Evolutionary conservation across 2,329 filamentous ascomycete genomes (phyloP).

Genomic region (Gnomoniopsis smithogilvyi): DNA sequence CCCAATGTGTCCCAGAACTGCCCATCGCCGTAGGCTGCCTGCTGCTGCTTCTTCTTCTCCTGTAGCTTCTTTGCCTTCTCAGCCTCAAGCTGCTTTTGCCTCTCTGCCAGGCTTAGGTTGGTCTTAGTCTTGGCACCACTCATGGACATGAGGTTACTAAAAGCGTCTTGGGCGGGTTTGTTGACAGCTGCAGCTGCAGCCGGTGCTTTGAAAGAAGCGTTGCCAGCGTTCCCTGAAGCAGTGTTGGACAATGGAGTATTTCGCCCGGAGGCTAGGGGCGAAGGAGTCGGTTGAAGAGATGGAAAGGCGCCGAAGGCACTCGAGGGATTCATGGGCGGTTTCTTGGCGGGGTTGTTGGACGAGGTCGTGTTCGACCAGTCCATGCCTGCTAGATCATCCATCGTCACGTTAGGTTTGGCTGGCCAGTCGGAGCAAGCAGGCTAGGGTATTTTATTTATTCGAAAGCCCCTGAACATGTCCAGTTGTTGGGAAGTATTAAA

Average conservation of each 20-base stretch:
- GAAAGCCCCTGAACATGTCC: conserved; percentile 18
- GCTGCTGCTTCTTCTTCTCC: conserved; percentile 67
- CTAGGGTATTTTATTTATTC: conserved; percentile 17
- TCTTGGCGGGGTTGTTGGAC: conserved; percentile 28
- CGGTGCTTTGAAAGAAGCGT: conserved; percentile 22
- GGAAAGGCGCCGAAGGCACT: conserved; percentile 41
- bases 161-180: conserved; percentile 66
- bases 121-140: conserved; percentile 58
- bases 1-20: conserved; percentile 76
- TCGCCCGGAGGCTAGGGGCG: conserved; percentile 52
- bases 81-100: conserved; percentile 64
- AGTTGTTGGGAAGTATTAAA: not conserved
- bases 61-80: conserved; percentile 71
- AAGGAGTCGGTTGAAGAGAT: conserved; percentile 53
- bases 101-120: conserved; percentile 75
- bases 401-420: conserved; percentile 28
- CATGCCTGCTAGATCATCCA: conserved; percentile 62
- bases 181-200: conserved; percentile 38
- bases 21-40: conserved; percentile 73
- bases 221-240: conserved; percentile 37
- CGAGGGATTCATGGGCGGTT: conserved; percentile 42
- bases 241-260: conserved; percentile 55
- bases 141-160: conserved; percentile 71
- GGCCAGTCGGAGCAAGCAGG: conserved; percentile 2
- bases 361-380: conserved; percentile 50